Evolutionary conservation across 23 red algal species (phyloP).

Genomic region (Gracilariopsis chorda): DNA sequence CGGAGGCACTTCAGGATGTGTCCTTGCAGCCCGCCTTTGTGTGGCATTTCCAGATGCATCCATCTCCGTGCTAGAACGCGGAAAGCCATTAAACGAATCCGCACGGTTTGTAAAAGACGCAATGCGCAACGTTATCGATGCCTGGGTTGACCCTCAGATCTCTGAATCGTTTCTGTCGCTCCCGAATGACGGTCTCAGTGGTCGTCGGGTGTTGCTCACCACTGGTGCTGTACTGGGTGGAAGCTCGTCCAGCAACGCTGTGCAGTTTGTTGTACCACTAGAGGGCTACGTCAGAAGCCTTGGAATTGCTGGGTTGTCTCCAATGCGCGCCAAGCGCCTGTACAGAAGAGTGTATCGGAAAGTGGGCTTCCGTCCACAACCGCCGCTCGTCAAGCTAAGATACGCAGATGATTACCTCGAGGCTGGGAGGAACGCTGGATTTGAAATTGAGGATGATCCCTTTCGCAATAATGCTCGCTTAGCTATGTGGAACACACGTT

Average conservation of each 20-base stretch:
- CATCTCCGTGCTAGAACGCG: constrained; percentile 22
- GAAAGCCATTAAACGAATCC: not conserved
- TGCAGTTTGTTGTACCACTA: constrained; percentile 7
- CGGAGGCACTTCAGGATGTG: constrained; percentile 45
- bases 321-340: not conserved
- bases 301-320: too few relatives aligned
- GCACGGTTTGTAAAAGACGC: not conserved
- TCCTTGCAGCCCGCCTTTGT: constrained; percentile 33
- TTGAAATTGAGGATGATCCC: not conserved
- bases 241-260: constrained; percentile 17
- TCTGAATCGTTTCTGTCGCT: not conserved
- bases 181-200: not conserved
- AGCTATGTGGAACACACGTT: not conserved
- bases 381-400: not conserved
- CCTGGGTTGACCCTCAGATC: not conserved
- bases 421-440: constrained; percentile 8
- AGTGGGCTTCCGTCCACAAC: not conserved
- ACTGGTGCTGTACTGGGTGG: constrained; percentile 39
- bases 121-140: not conserved
- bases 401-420: not conserved
- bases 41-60: not conserved
- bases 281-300: not conserved
- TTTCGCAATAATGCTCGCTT: not conserved
- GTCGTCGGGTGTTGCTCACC: not conserved
- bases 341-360: not conserved